Percentiles rank a stretch among this genome's conserved stretches.
Evolutionary conservation across 164 flowering plant genomes (phyloP).

Genomic region (Magnolia kwangsiensis): DNA sequence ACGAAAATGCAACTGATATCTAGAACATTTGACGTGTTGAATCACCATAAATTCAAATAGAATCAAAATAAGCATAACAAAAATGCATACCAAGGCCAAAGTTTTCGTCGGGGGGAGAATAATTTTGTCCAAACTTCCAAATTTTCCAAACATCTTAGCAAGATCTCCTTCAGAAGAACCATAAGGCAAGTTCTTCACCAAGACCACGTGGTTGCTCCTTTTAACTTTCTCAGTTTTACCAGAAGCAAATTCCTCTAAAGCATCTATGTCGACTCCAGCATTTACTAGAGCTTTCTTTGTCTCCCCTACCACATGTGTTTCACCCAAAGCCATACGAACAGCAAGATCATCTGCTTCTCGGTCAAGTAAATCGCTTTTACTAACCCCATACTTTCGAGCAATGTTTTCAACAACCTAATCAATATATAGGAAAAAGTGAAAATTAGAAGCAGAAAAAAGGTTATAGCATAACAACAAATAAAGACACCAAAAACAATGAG

Average conservation of each 20-base stretch:
- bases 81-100: conserved; percentile 71
- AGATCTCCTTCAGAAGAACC: conserved; percentile 80
- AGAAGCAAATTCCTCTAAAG: conserved; percentile 68
- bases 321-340: conserved; percentile 87
- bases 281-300: conserved; percentile 74
- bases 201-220: conserved; percentile 79
- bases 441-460: not conserved
- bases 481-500: not conserved
- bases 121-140: conserved; percentile 81
- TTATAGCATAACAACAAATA: not conserved
- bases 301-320: conserved; percentile 84
- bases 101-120: conserved; percentile 87
- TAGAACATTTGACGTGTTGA: not conserved
- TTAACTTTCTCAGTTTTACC: conserved; percentile 52
- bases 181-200: conserved; percentile 94
- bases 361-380: conserved; percentile 83
- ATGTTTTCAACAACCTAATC: conserved; percentile 83
- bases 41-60: not conserved
- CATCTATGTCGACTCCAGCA: conserved; percentile 74
- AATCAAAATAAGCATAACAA: not conserved
- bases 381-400: conserved; percentile 77
- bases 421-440: not conserved
- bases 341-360: conserved; percentile 85
- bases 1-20: not conserved
- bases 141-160: conserved; percentile 74